phyloP scores from a whole-genome alignment of 768 basidiomycete genomes.

The Tricholoma bakamatsutake region DNA sequence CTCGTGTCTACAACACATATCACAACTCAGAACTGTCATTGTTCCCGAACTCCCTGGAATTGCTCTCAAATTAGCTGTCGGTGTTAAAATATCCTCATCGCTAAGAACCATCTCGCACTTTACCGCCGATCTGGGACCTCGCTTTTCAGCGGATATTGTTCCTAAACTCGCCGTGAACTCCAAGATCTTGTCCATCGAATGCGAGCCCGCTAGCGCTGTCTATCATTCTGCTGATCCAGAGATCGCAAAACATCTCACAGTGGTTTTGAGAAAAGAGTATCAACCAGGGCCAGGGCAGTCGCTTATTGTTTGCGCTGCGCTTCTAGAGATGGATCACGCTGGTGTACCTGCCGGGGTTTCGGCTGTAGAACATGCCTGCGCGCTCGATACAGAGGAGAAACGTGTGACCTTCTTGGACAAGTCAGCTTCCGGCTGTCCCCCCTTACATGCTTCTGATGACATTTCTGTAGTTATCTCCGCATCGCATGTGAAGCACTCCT shows the following conservation, averaged over 20 bases:
- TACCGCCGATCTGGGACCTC: conserved; percentile 51
- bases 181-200: conserved; percentile 36
- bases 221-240: conserved; percentile 38
- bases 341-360: conserved; percentile 35
- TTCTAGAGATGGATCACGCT: conserved; percentile 47
- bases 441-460: neutral
- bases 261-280: conserved; percentile 41
- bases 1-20: neutral
- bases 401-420: conserved; percentile 39
- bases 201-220: conserved; percentile 45
- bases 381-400: conserved; percentile 41
- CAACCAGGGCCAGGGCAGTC: conserved; percentile 33
- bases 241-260: conserved; percentile 46
- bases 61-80: conserved; percentile 47
- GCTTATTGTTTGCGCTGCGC: conserved; percentile 44
- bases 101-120: conserved; percentile 56
- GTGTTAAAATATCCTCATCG: conserved; percentile 52
- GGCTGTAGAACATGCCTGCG: conserved; percentile 41
- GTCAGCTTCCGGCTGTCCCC: conserved; percentile 22
- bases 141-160: conserved; percentile 45
- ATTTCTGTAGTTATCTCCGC: conserved; percentile 36
- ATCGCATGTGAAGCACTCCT: conserved; percentile 47
- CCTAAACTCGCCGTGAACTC: conserved; percentile 41
- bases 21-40: conserved; percentile 37
- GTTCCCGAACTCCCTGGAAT: conserved; percentile 38